Evolutionary conservation across 352 stramenopile genomes (phyloP).

Genomic region (Globisporangium nunn): DNA sequence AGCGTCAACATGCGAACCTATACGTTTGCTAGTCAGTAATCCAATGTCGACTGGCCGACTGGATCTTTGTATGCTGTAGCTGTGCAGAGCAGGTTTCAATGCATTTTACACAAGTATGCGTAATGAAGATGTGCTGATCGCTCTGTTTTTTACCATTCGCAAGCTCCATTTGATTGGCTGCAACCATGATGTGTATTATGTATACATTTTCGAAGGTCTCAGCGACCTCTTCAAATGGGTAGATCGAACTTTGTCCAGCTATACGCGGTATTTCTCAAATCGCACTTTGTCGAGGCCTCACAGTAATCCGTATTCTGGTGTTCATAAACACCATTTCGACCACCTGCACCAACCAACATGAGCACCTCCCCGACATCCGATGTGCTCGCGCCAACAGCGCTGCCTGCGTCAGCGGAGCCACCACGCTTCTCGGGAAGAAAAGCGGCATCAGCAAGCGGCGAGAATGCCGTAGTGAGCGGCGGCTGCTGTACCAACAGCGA

Average conservation of each 20-base stretch:
- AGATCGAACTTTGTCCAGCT: no score
- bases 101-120: background rate
- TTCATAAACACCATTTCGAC: no score
- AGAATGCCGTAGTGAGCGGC: background rate
- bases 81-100: background rate
- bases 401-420: conserved; percentile 13
- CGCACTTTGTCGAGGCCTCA: no score
- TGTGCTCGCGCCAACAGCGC: background rate
- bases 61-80: background rate
- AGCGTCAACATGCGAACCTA: background rate
- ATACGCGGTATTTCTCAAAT: no score
- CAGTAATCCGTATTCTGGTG: no score
- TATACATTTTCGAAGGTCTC: no score
- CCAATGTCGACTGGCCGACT: background rate
- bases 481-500: conserved; percentile 7
- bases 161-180: no score
- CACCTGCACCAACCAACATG: no score
- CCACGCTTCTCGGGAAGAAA: conserved; percentile 58
- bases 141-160: background rate
- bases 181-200: no score
- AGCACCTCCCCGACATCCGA: background rate
- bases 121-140: background rate
- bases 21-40: background rate
- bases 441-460: background rate
- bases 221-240: no score